A percentile compares a stretch with the other conserved stretches of the same genome.
Conservation (phyloP, 2,329 filamentous ascomycete species). For the Pseudogymnoascus pannorum region DNA sequence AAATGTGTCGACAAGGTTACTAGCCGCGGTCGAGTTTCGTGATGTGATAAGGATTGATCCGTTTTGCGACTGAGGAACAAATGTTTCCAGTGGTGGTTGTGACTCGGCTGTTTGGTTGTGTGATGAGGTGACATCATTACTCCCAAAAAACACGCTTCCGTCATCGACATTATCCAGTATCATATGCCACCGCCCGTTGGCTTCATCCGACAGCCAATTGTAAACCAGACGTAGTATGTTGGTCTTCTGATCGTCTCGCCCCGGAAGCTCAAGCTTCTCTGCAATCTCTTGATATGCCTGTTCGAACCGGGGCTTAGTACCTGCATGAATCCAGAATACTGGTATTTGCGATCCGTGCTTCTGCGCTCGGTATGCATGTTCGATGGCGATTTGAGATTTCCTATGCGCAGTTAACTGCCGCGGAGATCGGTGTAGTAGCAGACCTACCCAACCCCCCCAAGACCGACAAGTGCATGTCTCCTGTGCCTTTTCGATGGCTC, state of each 20-base stretch:
- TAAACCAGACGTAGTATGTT: constrained; percentile 1
- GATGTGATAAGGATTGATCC: not conserved
- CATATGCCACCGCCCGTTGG: constrained; percentile 25
- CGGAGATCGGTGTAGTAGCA: not conserved
- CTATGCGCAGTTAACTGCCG: constrained; percentile 7
- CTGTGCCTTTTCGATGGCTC: not conserved
- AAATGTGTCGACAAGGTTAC: not conserved
- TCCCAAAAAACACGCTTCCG: not conserved
- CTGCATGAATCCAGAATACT: constrained; percentile 20
- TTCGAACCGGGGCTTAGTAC: constrained; percentile 17
- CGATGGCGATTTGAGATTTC: constrained; percentile 20
- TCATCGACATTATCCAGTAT: constrained; percentile 32
- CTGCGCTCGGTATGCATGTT: constrained; percentile 14
- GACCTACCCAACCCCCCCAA: constrained; percentile 14
- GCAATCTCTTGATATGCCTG: constrained; percentile 19
- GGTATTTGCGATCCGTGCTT: constrained; percentile 11
- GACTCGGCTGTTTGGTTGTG: constrained; percentile 17
- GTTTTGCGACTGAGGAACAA: not conserved
- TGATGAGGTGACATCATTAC: not conserved
- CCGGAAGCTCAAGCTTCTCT: constrained; percentile 8
- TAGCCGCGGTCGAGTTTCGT: not conserved
- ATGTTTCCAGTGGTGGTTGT: constrained; percentile 17
- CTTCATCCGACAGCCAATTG: constrained; percentile 9
- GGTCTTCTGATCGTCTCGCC: not conserved
- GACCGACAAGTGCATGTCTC: constrained; percentile 14